These are phyloP conservation scores for Lantana camara DNA, from an alignment of 257 asterid species.

Conservation along the genomic window DNA sequence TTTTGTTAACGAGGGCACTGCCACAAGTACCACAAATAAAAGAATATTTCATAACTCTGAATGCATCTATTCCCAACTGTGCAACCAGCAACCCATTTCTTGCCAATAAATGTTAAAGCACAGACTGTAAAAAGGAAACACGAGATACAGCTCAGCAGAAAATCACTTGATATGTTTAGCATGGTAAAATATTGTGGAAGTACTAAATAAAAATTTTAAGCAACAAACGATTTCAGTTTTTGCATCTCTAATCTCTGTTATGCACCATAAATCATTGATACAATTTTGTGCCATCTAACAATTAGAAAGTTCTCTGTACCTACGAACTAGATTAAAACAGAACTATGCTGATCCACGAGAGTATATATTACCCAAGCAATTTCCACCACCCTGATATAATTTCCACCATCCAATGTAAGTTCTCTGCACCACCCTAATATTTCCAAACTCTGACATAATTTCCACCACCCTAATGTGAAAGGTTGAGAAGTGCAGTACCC, in stretches of 20 bases:
- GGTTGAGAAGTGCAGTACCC: too few relatives aligned
- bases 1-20: constrained; percentile 27
- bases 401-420: too few relatives aligned
- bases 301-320: too few relatives aligned
- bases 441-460: too few relatives aligned
- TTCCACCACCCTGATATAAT: too few relatives aligned
- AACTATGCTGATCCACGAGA: too few relatives aligned
- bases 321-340: too few relatives aligned
- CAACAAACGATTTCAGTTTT: neutral
- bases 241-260: neutral
- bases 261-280: constrained; percentile 9
- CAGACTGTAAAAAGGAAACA: neutral
- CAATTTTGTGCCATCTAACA: neutral
- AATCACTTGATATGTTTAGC: neutral
- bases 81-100: constrained; percentile 26
- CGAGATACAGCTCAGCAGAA: neutral
- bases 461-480: too few relatives aligned
- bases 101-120: constrained; percentile 20
- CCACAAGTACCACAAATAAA: constrained; percentile 30
- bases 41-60: constrained; percentile 56
- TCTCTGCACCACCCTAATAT: too few relatives aligned
- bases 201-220: neutral
- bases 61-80: constrained; percentile 39
- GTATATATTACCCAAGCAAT: too few relatives aligned
- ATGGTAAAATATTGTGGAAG: neutral